Percentiles rank a stretch among this genome's conserved stretches.
Evolutionary conservation across 1,284 basidiomycete species (phyloP).

Genomic region (Boletus albobrunnescens): DNA sequence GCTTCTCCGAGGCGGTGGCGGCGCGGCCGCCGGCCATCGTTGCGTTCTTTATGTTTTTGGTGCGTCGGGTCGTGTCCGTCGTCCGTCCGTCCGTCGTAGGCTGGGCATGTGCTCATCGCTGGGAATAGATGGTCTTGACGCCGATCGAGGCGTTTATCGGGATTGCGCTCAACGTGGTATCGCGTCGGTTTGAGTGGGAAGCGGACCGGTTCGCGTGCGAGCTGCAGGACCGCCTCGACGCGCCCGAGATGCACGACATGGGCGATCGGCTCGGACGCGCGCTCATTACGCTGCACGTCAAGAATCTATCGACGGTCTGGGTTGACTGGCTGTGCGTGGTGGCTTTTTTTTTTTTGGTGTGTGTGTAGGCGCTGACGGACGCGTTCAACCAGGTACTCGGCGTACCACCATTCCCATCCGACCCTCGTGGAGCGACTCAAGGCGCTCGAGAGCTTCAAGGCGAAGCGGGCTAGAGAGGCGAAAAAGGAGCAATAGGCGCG

Average conservation of each 20-base stretch:
- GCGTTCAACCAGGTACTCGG: conserved; percentile 63
- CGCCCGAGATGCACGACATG: conserved; percentile 60
- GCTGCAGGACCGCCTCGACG: conserved; percentile 50
- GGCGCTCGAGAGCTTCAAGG: conserved; percentile 66
- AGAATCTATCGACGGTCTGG: conserved; percentile 89
- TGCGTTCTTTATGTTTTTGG: conserved; percentile 75
- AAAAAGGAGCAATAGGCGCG: conserved; percentile 30
- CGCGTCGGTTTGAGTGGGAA: conserved; percentile 84
- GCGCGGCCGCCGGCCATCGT: conserved; percentile 79
- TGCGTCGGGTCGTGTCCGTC: no score
- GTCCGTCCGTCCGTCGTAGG: no score
- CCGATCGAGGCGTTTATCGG: conserved; percentile 79
- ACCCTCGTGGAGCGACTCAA: conserved; percentile 83
- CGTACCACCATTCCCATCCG: conserved; percentile 91
- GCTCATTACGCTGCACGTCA: conserved; percentile 79
- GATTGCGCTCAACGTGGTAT: conserved; percentile 77
- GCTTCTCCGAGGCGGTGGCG: conserved; percentile 69
- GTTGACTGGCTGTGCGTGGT: conserved; percentile 76
- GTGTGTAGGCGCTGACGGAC: not conserved
- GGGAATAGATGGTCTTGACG: conserved; percentile 68
- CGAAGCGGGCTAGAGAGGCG: conserved; percentile 6
- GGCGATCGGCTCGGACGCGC: conserved; percentile 77
- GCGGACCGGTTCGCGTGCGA: conserved; percentile 82
- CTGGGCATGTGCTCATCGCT: not conserved
- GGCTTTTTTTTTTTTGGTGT: not conserved